These are phyloP conservation scores for Torulaspora gathmanii DNA, from an alignment of 805 yeast genomes.

Conservation along the genomic window DNA sequence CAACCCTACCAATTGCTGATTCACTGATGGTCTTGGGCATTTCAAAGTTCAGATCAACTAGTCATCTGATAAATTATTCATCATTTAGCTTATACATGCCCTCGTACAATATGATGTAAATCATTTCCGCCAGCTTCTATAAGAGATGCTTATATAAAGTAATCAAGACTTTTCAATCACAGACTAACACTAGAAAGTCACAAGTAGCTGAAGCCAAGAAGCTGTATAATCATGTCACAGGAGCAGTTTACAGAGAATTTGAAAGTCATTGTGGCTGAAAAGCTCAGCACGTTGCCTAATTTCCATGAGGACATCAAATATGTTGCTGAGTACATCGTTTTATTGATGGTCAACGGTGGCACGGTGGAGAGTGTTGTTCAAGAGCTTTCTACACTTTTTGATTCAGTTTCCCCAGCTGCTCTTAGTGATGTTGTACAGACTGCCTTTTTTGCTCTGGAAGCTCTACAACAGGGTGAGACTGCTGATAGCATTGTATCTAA, in stretches of 20 bases:
- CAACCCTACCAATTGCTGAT: too few relatives aligned
- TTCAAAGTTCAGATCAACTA: too few relatives aligned
- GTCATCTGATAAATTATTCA: too few relatives aligned
- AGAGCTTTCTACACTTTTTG: slow-evolving; percentile 59
- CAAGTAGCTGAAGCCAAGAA: too few relatives aligned
- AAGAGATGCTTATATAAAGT: too few relatives aligned
- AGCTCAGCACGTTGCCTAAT: slow-evolving; percentile 39
- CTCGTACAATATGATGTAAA: too few relatives aligned
- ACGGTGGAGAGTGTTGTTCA: slow-evolving; percentile 53
- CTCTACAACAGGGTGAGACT: slow-evolving; percentile 36
- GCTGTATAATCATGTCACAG: slow-evolving; percentile 22
- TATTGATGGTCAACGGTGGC: slow-evolving; percentile 64
- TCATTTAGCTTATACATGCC: too few relatives aligned
- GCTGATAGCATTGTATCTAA: slow-evolving; percentile 31
- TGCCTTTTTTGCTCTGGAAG: slow-evolving; percentile 53
- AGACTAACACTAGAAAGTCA: too few relatives aligned
- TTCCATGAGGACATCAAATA: slow-evolving; percentile 51
- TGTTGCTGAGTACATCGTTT: slow-evolving; percentile 70
- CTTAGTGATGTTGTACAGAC: slow-evolving; percentile 51
- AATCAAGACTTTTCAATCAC: too few relatives aligned
- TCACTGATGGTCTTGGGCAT: too few relatives aligned
- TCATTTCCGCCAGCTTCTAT: too few relatives aligned
- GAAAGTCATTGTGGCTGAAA: slow-evolving; percentile 41
- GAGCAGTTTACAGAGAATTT: slow-evolving; percentile 37
- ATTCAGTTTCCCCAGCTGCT: slow-evolving; percentile 57